Base-by-base conservation (phyloP, 768 basidiomycete genomes). In the Pisolithus marmoratus region DNA sequence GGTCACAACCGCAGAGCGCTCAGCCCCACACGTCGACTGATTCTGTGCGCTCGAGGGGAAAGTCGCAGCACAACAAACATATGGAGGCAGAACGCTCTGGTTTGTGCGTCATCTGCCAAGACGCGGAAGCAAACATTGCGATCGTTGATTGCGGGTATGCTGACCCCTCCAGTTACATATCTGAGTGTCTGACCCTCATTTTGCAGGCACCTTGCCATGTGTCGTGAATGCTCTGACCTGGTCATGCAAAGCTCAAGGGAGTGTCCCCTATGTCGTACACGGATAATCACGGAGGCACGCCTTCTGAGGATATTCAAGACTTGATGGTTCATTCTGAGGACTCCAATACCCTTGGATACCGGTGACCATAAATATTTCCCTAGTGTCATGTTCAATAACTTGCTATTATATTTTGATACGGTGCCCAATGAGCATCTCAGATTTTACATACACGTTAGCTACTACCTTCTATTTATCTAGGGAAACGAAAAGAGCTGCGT, bases 61-160 rank as follows among this genome's bases (percentile, higher is more conserved):
- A 52, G 67, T 69, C 29, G 66, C 72, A 60, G 63, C 67, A 51
- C 7, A 31, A 48, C 46, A 60, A 52, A 24, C 48, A 49, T 19
- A 26, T 54, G 38, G 55, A 12, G 19, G 48, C 78, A 12, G 88
- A 90, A 55, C 78, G 84, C 22, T 78, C 80, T 8, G 92, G 94
- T 2, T 68, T 94, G 5, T 96, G 94, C 64, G 90, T 95, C 0
- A 80, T 96, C 9, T 96, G 94, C 62, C 93, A 94, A 63, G 94
- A 96, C 55, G 89, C 93, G 53, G 93, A 95, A 57, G 93, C 94
- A 0, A 93, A 88, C 58, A 89, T 96, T 52, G 94, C 92, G 2
- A 83, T 93, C 50, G 87, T 95, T 12, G 94, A 96, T 68, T 96
- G 94, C 80, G 94, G 94, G 86, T 90, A 65, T 41, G 85, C 79